Evolutionary conservation across 768 basidiomycete genomes (phyloP).

Genomic region (Brasilioporus rufonigricans): DNA sequence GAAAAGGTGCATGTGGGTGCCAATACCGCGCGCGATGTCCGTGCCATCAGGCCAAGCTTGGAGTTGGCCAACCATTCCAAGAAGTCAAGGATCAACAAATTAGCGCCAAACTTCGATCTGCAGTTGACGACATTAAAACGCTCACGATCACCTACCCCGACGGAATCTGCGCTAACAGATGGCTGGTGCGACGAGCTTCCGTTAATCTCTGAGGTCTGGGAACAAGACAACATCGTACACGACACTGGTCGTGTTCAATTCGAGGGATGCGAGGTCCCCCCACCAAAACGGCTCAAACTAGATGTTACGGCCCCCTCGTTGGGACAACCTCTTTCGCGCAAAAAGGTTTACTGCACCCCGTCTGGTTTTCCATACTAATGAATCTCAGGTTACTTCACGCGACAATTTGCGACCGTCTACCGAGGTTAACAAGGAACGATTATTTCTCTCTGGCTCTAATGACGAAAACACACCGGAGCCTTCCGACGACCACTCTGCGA

Average conservation of each 20-base stretch:
- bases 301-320: background rate
- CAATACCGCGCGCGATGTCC: constrained; percentile 38
- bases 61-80: constrained; percentile 37
- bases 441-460: constrained; percentile 21
- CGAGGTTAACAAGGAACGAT: background rate
- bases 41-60: constrained; percentile 39
- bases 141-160: constrained; percentile 18
- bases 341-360: constrained; percentile 16
- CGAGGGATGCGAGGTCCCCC: constrained; percentile 23
- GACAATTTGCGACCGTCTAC: background rate
- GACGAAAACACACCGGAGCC: constrained; percentile 10
- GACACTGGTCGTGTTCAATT: constrained; percentile 37
- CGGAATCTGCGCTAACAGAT: constrained; percentile 16
- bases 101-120: constrained; percentile 47
- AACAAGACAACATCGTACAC: constrained; percentile 31
- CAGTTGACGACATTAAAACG: constrained; percentile 39
- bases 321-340: background rate
- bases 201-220: constrained; percentile 30
- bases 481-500: background rate
- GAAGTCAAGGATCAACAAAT: constrained; percentile 13
- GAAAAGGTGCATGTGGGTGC: constrained; percentile 44
- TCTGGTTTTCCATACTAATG: constrained; percentile 9
- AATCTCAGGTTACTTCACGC: background rate
- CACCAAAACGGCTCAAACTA: constrained; percentile 20
- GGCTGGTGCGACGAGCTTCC: constrained; percentile 38